A percentile compares a stretch with the other conserved stretches of the same genome.
Conservation (phyloP, 352 stramenopile species). For the Thalassiosira mediterranea region DNA sequence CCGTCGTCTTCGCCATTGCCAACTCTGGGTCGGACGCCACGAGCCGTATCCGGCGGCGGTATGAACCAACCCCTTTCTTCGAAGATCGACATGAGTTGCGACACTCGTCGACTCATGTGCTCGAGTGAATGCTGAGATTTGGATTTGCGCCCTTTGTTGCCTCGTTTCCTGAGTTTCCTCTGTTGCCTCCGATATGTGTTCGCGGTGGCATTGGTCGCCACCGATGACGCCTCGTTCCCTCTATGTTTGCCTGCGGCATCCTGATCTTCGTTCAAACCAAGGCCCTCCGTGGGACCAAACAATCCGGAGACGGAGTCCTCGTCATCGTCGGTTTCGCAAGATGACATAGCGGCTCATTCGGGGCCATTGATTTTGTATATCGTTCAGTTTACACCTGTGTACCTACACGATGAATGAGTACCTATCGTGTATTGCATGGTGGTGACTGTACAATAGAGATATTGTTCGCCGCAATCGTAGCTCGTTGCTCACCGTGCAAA, state of each 20-base stretch:
- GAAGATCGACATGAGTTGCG: constrained; percentile 28
- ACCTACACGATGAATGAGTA: too few relatives aligned
- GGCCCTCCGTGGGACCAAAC: not conserved
- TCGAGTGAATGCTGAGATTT: constrained; percentile 29
- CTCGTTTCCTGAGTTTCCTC: constrained; percentile 2
- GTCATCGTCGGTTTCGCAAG: not conserved
- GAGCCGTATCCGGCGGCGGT: constrained; percentile 16
- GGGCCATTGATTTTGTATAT: too few relatives aligned
- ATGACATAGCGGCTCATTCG: too few relatives aligned
- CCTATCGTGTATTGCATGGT: too few relatives aligned
- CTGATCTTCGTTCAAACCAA: not conserved
- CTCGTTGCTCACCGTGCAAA: too few relatives aligned
- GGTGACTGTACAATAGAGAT: too few relatives aligned
- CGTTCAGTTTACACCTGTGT: too few relatives aligned
- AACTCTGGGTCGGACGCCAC: too few relatives aligned
- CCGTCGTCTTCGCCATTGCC: not conserved
- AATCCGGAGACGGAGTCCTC: not conserved
- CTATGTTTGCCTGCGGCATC: not conserved
- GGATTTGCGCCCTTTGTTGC: not conserved
- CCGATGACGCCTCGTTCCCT: not conserved
- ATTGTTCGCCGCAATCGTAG: too few relatives aligned
- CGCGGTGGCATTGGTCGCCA: too few relatives aligned
- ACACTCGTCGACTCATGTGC: constrained; percentile 15
- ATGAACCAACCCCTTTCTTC: constrained; percentile 28
- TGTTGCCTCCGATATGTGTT: not conserved